Conservation (phyloP, 208 protist genomes). For the Novymonas esmeraldas region DNA sequence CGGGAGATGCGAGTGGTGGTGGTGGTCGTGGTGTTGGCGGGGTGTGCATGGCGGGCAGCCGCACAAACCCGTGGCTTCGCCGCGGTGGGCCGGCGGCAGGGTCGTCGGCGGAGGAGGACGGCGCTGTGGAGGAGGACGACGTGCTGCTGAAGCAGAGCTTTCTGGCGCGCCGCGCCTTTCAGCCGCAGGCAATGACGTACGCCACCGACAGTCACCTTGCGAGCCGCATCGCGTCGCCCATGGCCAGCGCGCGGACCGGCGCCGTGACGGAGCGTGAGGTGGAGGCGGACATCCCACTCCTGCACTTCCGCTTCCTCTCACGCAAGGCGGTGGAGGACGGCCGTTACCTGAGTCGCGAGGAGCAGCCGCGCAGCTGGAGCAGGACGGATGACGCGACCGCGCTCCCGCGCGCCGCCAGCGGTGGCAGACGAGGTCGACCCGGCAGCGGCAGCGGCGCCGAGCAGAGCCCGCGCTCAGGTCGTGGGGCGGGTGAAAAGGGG, state of each 20-base stretch:
- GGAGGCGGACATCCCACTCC: slow-evolving; percentile 52
- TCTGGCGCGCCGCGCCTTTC: slow-evolving; percentile 33
- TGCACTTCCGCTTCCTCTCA: slow-evolving; percentile 58
- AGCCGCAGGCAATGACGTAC: slow-evolving; percentile 32
- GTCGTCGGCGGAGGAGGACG: neutral
- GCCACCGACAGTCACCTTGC: slow-evolving; percentile 29
- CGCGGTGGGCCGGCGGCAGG: neutral
- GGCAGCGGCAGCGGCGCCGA: neutral
- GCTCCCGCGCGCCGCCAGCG: neutral
- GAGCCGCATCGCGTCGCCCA: slow-evolving; percentile 29
- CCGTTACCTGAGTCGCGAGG: slow-evolving; percentile 9
- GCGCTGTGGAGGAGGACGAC: slow-evolving; percentile 6
- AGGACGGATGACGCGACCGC: neutral
- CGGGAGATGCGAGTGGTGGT: no score
- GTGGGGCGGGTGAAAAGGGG: neutral
- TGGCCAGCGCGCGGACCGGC: slow-evolving; percentile 12
- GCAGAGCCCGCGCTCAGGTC: neutral
- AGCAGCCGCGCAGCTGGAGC: slow-evolving; percentile 16
- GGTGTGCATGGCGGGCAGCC: neutral
- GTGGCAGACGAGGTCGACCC: neutral
- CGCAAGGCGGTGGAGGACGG: slow-evolving; percentile 18
- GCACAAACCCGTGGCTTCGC: neutral
- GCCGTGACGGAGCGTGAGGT: slow-evolving; percentile 39
- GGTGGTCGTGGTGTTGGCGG: neutral
- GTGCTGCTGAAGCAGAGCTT: slow-evolving; percentile 36